Conservation (phyloP, 2,329 filamentous ascomycete genomes). For the Nemania serpens region DNA sequence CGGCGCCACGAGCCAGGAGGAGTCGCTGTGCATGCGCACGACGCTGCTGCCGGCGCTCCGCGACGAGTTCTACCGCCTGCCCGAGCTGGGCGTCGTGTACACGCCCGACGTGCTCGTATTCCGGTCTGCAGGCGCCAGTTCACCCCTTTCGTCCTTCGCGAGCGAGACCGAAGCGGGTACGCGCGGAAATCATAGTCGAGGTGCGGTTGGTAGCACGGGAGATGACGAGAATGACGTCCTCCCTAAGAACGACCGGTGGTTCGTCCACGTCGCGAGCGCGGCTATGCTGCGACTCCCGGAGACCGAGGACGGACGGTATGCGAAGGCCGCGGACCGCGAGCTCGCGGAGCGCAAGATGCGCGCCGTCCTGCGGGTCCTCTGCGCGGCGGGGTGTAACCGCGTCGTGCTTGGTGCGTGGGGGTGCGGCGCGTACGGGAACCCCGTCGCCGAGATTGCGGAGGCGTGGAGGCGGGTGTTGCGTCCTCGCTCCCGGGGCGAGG, state of each 20-base stretch:
- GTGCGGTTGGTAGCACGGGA: constrained; percentile 34
- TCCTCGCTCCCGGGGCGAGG: neutral
- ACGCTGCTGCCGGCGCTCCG: constrained; percentile 63
- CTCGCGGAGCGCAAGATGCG: constrained; percentile 60
- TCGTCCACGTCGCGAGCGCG: constrained; percentile 61
- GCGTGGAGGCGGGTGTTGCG: constrained; percentile 55
- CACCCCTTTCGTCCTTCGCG: constrained; percentile 29
- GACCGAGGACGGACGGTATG: constrained; percentile 47
- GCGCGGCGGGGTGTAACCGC: constrained; percentile 49
- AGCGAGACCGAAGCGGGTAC: constrained; percentile 25
- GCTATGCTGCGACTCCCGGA: constrained; percentile 65
- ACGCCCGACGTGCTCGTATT: constrained; percentile 66
- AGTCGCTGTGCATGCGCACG: constrained; percentile 64
- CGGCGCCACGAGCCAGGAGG: constrained; percentile 65
- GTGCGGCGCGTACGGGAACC: constrained; percentile 67
- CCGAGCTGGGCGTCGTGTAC: constrained; percentile 60
- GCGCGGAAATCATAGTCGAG: neutral
- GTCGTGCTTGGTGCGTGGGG: constrained; percentile 68
- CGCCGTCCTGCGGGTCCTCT: constrained; percentile 58
- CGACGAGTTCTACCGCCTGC: constrained; percentile 63
- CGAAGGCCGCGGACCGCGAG: constrained; percentile 54
- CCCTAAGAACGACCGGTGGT: constrained; percentile 57
- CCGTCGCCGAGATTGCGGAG: constrained; percentile 60
- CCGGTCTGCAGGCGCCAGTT: no score
- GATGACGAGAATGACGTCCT: constrained; percentile 44